phyloP scores from a whole-genome alignment of 805 yeast species.

The Myxozyma neglecta region DNA sequence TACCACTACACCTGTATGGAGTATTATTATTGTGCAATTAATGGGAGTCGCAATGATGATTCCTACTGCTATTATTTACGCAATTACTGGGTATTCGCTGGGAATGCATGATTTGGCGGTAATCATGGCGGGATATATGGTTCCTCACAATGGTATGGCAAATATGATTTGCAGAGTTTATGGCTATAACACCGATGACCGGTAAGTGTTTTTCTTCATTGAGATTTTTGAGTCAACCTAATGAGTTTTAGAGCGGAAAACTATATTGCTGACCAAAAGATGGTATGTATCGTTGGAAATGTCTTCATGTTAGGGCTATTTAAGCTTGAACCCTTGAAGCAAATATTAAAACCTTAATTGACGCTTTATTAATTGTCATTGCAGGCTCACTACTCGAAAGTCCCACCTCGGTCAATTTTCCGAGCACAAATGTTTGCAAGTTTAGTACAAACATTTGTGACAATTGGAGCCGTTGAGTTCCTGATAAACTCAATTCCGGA shows the following conservation, averaged over 20 bases:
- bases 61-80: conserved; percentile 62
- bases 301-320: not conserved
- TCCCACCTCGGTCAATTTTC: conserved; percentile 63
- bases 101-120: conserved; percentile 65
- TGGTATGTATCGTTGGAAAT: conserved; percentile 38
- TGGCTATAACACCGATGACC: conserved; percentile 51
- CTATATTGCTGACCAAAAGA: conserved; percentile 57
- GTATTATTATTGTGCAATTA: conserved; percentile 55
- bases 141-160: conserved; percentile 62
- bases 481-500: conserved; percentile 42
- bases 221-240: not conserved
- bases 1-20: conserved; percentile 60
- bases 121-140: conserved; percentile 61
- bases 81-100: conserved; percentile 60
- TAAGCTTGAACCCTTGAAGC: not conserved
- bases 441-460: conserved; percentile 48
- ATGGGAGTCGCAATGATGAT: conserved; percentile 57
- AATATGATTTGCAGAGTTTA: conserved; percentile 42
- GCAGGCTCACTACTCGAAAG: conserved; percentile 55
- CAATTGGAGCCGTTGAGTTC: conserved; percentile 46
- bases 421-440: conserved; percentile 51
- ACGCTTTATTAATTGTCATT: not conserved
- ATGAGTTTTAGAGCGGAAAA: conserved; percentile 50
- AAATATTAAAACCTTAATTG: too few relatives aligned
- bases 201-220: not conserved